Conservation (phyloP, 495 filamentous ascomycete genomes). For the Xylaria sp. region DNA sequence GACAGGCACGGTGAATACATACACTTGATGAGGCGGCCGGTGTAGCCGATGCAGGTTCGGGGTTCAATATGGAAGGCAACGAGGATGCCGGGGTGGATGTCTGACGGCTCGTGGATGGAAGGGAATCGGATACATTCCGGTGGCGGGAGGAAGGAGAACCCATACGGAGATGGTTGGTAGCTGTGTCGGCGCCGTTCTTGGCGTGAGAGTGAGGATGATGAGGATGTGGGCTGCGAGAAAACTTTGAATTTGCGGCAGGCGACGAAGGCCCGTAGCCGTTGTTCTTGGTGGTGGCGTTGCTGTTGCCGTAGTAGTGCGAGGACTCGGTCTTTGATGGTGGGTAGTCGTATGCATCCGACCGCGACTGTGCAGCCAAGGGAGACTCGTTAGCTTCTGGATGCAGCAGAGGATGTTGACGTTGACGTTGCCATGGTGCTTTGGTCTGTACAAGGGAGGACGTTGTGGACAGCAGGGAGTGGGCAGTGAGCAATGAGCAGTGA, state of each 20-base stretch:
- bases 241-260: constrained; percentile 57
- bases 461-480: constrained; percentile 24
- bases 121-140: constrained; percentile 49
- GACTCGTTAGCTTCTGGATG: constrained; percentile 25
- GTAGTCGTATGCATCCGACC: constrained; percentile 61
- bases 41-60: constrained; percentile 49
- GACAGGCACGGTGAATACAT: constrained; percentile 31
- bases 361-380: constrained; percentile 42
- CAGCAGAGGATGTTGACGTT: too few relatives aligned
- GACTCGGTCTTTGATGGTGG: constrained; percentile 45
- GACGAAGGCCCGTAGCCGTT: constrained; percentile 66
- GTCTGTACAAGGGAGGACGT: background rate
- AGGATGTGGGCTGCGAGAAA: constrained; percentile 60
- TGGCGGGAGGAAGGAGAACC: constrained; percentile 52
- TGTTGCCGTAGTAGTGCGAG: constrained; percentile 51
- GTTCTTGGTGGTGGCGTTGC: background rate
- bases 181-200: constrained; percentile 55
- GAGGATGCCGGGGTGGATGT: constrained; percentile 53
- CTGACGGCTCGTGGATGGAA: constrained; percentile 51
- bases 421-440: background rate
- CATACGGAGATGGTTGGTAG: constrained; percentile 56
- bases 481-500: too few relatives aligned
- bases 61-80: constrained; percentile 50
- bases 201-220: constrained; percentile 55
- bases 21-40: constrained; percentile 45